Conservation (phyloP, 164 flowering plant genomes). For the Annona squamosa region DNA sequence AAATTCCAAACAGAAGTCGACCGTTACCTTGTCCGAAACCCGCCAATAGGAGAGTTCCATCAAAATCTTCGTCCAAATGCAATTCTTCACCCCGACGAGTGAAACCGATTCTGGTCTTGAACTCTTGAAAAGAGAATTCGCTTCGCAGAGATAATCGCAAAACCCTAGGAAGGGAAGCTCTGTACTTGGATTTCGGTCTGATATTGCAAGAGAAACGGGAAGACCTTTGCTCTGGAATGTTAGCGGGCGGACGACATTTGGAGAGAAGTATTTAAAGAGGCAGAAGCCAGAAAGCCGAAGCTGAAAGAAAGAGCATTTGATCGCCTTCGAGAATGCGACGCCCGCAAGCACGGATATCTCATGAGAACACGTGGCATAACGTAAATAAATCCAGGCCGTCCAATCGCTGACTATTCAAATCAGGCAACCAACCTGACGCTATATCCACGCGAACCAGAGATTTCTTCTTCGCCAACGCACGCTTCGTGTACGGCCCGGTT, state of each 20-base stretch:
- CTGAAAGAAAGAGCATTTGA: not conserved
- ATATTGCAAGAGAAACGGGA: not conserved
- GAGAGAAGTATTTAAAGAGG: not conserved
- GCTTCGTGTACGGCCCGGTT: too few relatives aligned
- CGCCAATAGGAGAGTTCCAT: constrained; percentile 3
- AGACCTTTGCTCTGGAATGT: not conserved
- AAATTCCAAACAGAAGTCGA: not conserved
- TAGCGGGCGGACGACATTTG: not conserved
- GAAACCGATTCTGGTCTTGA: not conserved
- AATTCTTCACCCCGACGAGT: not conserved
- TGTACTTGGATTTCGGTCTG: too few relatives aligned
- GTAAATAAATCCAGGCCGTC: not conserved
- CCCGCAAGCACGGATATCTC: not conserved
- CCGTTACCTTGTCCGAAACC: not conserved
- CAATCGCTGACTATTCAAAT: too few relatives aligned
- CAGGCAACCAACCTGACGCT: too few relatives aligned
- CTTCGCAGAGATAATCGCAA: not conserved
- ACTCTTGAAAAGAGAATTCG: not conserved
- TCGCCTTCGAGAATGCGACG: not conserved
- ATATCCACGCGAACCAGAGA: too few relatives aligned
- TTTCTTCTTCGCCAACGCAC: too few relatives aligned
- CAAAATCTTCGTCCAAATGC: not conserved
- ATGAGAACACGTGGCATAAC: not conserved
- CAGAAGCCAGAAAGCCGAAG: not conserved
- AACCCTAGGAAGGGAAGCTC: not conserved